Conservation (phyloP, 2,329 filamentous ascomycete species). For the Exophiala phaeomuriformis region DNA sequence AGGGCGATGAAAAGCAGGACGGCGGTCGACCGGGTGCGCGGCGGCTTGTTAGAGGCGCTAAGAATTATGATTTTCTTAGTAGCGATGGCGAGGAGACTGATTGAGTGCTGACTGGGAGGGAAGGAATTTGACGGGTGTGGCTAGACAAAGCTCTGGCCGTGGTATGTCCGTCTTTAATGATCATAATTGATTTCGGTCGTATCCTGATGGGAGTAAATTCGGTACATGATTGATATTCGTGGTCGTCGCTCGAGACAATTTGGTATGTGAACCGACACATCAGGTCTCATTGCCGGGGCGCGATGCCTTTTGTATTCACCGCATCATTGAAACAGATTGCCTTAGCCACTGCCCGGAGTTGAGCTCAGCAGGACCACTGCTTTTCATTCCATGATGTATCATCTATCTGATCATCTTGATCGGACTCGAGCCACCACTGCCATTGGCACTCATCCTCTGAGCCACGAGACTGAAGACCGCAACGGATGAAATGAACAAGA, state of each 20-base stretch:
- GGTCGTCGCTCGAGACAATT: too few species aligned
- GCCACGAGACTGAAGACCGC: conserved; percentile 89
- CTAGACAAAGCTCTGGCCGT: too few species aligned
- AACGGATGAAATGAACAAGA: conserved; percentile 92
- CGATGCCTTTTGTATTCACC: too few species aligned
- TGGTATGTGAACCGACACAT: too few species aligned
- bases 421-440: background rate
- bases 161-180: too few species aligned
- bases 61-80: conserved; percentile 54
- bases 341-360: too few species aligned
- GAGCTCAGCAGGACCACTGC: too few species aligned
- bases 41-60: conserved; percentile 38
- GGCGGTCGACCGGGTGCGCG: conserved; percentile 21
- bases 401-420: conserved; percentile 32
- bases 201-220: too few species aligned
- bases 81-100: conserved; percentile 55
- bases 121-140: background rate
- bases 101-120: conserved; percentile 20
- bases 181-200: too few species aligned
- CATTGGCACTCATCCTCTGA: conserved; percentile 60
- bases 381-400: background rate
- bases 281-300: too few species aligned
- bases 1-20: conserved; percentile 33
- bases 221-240: too few species aligned
- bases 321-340: too few species aligned